Evolutionary conservation across 495 filamentous ascomycete genomes (phyloP).

Genomic region (Aspergillus nidulans): DNA sequence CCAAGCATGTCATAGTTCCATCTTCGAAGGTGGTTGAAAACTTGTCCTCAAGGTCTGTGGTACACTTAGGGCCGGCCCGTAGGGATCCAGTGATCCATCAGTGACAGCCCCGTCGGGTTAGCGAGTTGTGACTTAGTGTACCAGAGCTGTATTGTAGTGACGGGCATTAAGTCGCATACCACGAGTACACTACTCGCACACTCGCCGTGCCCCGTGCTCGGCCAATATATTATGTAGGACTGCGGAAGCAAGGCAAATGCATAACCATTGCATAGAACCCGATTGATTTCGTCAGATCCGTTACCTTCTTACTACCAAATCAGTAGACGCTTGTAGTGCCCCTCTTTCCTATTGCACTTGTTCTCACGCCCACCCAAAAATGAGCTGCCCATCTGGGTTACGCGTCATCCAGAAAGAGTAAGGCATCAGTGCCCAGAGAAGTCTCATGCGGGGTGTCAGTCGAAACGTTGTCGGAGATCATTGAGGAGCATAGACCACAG

Average conservation of each 20-base stretch:
- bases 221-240: constrained; percentile 16
- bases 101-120: not conserved
- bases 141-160: not conserved
- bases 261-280: constrained; percentile 17
- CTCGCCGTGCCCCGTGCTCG: constrained; percentile 1
- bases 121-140: too few species aligned
- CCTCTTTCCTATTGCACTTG: constrained; percentile 10
- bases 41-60: constrained; percentile 16
- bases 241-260: constrained; percentile 19
- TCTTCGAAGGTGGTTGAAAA: not conserved
- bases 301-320: not conserved
- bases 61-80: constrained; percentile 26
- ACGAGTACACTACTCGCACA: not conserved
- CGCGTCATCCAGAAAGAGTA: constrained; percentile 12
- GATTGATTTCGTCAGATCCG: constrained; percentile 15
- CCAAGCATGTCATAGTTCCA: not conserved
- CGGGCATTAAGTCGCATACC: not conserved
- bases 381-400: constrained; percentile 2
- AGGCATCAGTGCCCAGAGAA: constrained; percentile 16
- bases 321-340: not conserved
- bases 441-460: not conserved
- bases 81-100: constrained; percentile 18
- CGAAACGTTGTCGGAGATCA: not conserved
- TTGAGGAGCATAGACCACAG: not conserved
- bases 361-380: constrained; percentile 4